phyloP scores from a whole-genome alignment of 2,329 filamentous ascomycete species.

The Alternaria gansuensis region DNA sequence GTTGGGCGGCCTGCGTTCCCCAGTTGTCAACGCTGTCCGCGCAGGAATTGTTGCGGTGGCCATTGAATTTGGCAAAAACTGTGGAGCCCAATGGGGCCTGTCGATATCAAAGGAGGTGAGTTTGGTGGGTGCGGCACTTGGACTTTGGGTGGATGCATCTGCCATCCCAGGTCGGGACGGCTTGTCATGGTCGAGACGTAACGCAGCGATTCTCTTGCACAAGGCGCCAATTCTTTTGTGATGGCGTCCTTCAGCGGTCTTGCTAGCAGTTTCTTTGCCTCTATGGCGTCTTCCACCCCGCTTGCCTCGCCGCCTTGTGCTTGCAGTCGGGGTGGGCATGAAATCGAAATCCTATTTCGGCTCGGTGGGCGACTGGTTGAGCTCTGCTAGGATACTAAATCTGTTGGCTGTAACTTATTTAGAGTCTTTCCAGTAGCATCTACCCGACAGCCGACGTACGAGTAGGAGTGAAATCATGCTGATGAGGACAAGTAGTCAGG shows the following conservation, averaged over 20 bases:
- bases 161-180: background rate
- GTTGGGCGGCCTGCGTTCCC: background rate
- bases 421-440: background rate
- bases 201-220: slow-evolving; percentile 19
- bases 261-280: slow-evolving; percentile 17
- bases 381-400: slow-evolving; percentile 40
- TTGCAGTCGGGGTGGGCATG: slow-evolving; percentile 14
- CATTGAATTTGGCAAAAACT: slow-evolving; percentile 28
- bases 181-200: slow-evolving; percentile 21
- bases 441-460: slow-evolving; percentile 20
- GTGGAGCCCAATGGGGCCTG: slow-evolving; percentile 37
- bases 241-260: slow-evolving; percentile 5
- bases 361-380: slow-evolving; percentile 30
- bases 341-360: slow-evolving; percentile 36
- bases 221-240: slow-evolving; percentile 15
- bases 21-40: background rate
- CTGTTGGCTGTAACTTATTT: slow-evolving; percentile 35
- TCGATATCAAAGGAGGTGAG: slow-evolving; percentile 18
- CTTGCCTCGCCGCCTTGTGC: slow-evolving; percentile 29
- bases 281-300: slow-evolving; percentile 31
- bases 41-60: background rate
- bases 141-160: background rate
- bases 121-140: background rate
- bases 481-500: slow-evolving; percentile 24
- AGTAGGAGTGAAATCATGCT: slow-evolving; percentile 34